Evolutionary conservation across 352 stramenopile genomes (phyloP).

Genomic region (Pythium monospermum): DNA sequence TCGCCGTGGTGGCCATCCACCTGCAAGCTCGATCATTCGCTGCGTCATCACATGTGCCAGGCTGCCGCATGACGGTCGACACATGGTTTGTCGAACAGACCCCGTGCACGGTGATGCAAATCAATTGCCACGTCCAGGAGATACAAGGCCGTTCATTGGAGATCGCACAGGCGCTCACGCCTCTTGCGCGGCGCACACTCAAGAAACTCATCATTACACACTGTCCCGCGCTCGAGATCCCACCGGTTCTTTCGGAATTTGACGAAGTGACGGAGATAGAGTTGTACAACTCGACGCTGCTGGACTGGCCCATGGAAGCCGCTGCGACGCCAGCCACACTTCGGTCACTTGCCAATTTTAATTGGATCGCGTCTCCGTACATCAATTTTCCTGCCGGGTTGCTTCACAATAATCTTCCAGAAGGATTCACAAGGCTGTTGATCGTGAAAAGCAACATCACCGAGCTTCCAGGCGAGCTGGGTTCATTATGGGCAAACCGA

Average conservation of each 20-base stretch:
- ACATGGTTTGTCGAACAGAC: constrained; percentile 2
- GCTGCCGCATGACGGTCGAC: constrained; percentile 6
- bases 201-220: constrained; percentile 20
- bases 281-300: constrained; percentile 19
- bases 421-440: constrained; percentile 6
- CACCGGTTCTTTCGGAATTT: constrained; percentile 9
- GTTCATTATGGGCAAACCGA: constrained; percentile 3
- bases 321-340: constrained; percentile 8
- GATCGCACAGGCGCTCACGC: background rate
- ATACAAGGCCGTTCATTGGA: constrained; percentile 1
- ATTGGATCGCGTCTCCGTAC: constrained; percentile 3
- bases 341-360: constrained; percentile 8
- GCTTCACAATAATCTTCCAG: constrained; percentile 5
- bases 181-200: constrained; percentile 2
- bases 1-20: constrained; percentile 2
- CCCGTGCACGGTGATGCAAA: constrained; percentile 19
- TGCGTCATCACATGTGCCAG: background rate
- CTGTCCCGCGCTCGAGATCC: constrained; percentile 14
- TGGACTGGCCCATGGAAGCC: constrained; percentile 5
- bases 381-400: constrained; percentile 7
- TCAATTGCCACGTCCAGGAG: constrained; percentile 12
- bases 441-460: constrained; percentile 16
- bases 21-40: background rate
- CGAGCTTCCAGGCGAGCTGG: constrained; percentile 10
- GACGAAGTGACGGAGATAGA: constrained; percentile 5